A percentile compares a stretch with the other conserved stretches of the same genome.
These are phyloP conservation scores for Isabelozyma gotoi DNA, from an alignment of 805 yeast genomes.

Conservation along the genomic window DNA sequence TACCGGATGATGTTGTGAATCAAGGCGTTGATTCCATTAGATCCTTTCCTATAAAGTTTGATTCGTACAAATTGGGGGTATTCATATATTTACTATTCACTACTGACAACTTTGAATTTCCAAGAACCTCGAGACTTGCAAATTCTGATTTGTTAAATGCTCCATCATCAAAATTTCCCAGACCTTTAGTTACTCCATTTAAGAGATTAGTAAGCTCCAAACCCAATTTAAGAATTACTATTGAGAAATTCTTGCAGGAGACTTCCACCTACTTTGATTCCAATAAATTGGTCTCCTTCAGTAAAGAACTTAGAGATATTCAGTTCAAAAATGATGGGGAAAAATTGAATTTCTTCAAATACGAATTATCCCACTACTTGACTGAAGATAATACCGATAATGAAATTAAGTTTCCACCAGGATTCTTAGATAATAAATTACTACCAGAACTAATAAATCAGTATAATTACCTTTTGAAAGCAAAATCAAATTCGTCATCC, in stretches of 20 bases:
- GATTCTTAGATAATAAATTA: conserved; percentile 54
- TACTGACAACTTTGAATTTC: conserved; percentile 4
- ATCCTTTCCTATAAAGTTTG: conserved; percentile 47
- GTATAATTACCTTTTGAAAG: conserved; percentile 32
- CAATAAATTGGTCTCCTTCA: conserved; percentile 52
- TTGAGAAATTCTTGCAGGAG: conserved; percentile 27
- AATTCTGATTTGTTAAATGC: conserved; percentile 1
- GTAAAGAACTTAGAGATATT: conserved; percentile 54
- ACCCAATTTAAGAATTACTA: conserved; percentile 32
- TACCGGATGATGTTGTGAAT: conserved; percentile 50
- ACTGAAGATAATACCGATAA: conserved; percentile 13
- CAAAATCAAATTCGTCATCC: conserved; percentile 21
- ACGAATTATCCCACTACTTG: conserved; percentile 24
- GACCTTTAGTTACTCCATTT: conserved; percentile 30
- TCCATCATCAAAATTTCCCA: conserved; percentile 30
- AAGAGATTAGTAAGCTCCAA: conserved; percentile 39
- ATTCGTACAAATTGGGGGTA: conserved; percentile 63
- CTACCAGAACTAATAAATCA: conserved; percentile 68
- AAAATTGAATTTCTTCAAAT: conserved; percentile 45
- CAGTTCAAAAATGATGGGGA: conserved; percentile 53
- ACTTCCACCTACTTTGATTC: conserved; percentile 22
- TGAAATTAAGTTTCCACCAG: conserved; percentile 43
- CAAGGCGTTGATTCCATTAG: conserved; percentile 44
- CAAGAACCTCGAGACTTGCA: conserved; percentile 7
- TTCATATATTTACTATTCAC: conserved; percentile 50